Evolutionary conservation across 768 basidiomycete genomes (phyloP).

Genomic region (Trametes punicea): DNA sequence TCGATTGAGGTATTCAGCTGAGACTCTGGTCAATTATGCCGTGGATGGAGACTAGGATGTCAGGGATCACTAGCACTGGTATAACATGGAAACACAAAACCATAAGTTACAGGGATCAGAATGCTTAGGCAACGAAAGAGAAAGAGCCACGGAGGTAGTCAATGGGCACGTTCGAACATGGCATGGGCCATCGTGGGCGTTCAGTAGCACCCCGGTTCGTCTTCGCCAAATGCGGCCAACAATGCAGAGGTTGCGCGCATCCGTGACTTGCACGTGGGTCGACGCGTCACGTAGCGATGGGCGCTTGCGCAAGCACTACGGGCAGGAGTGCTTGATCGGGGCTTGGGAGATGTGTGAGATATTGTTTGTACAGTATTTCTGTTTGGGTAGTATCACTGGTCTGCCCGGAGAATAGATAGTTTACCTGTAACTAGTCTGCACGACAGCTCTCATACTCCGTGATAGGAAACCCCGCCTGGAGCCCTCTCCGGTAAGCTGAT

Average conservation of each 20-base stretch:
- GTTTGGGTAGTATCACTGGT: no score
- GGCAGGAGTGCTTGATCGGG: no score
- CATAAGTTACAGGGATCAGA: constrained; percentile 11
- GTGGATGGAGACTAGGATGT: background rate
- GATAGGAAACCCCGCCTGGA: no score
- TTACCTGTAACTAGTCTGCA: no score
- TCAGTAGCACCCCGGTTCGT: background rate
- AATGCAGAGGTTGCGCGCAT: constrained; percentile 4
- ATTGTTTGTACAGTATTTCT: no score
- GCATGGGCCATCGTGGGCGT: background rate
- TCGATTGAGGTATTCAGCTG: background rate
- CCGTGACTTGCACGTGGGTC: constrained; percentile 8
- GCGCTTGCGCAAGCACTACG: background rate
- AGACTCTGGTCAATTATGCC: background rate
- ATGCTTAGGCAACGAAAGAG: background rate
- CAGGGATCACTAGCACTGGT: background rate
- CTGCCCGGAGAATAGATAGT: no score
- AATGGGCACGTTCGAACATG: background rate
- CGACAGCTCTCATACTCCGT: no score
- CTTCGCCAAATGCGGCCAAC: constrained; percentile 8
- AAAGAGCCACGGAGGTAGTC: background rate
- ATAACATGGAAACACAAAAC: background rate
- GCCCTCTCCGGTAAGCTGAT: no score
- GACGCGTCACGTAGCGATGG: background rate
- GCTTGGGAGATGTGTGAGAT: no score